Evolutionary conservation across 345 rosid genomes (phyloP).

Genomic region (Hibiscus syriacus): DNA sequence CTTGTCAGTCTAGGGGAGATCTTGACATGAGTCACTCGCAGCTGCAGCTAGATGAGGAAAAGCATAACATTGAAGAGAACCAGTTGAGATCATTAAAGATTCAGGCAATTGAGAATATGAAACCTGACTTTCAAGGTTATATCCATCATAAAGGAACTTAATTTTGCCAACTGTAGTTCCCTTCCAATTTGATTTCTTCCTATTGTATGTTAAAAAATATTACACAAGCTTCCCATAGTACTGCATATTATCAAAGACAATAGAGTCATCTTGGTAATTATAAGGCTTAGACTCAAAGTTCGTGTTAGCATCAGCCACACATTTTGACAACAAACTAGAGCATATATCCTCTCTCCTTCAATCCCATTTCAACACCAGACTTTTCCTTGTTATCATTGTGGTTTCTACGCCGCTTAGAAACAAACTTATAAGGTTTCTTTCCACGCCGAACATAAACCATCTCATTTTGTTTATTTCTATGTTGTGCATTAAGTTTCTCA

Average conservation of each 20-base stretch:
- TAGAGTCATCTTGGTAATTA: slow-evolving; percentile 2
- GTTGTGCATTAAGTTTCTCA: background rate
- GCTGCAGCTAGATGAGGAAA: background rate
- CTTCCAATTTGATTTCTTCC: slow-evolving; percentile 21
- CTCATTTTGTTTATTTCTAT: background rate
- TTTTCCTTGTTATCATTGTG: background rate
- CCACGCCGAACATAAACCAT: background rate
- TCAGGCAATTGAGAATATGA: background rate
- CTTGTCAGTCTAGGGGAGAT: background rate
- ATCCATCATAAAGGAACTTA: slow-evolving; percentile 10
- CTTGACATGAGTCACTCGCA: background rate
- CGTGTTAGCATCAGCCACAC: background rate
- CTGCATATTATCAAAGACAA: background rate
- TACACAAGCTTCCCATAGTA: slow-evolving; percentile 19
- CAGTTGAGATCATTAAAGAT: background rate
- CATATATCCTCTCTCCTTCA: background rate
- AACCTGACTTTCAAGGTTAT: background rate
- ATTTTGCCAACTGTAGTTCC: background rate
- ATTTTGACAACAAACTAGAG: background rate
- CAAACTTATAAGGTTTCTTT: background rate
- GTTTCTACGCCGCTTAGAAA: background rate
- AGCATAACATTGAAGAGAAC: background rate
- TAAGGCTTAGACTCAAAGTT: slow-evolving; percentile 1
- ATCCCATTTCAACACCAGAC: background rate
- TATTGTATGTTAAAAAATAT: slow-evolving; percentile 29